These are phyloP conservation scores for Tylopilus sp. DNA, from an alignment of 768 basidiomycete genomes.

Conservation along the genomic window DNA sequence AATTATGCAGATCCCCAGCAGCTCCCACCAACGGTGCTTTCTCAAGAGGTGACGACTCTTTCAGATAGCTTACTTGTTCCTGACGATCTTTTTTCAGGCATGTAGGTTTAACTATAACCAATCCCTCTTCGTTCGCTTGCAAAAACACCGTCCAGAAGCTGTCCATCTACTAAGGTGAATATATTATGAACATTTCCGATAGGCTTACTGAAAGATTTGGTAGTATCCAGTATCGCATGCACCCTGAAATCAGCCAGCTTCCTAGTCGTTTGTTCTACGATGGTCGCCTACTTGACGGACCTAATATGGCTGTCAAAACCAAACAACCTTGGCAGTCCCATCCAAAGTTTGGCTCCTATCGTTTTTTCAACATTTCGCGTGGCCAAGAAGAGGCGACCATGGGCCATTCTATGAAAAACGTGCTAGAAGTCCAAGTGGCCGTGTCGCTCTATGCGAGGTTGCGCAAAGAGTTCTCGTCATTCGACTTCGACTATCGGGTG, in stretches of 20 bases:
- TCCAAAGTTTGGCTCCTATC: constrained; percentile 77
- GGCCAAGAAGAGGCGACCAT: constrained; percentile 56
- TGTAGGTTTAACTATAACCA: constrained; percentile 77
- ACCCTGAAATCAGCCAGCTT: constrained; percentile 88
- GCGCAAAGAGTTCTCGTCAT: constrained; percentile 54
- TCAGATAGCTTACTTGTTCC: constrained; percentile 23
- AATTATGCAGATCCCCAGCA: constrained; percentile 71
- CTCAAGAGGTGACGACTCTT: constrained; percentile 44
- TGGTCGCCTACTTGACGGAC: constrained; percentile 78
- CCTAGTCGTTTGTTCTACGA: constrained; percentile 90
- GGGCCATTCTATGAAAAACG: constrained; percentile 75
- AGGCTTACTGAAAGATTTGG: neutral
- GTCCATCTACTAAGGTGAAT: constrained; percentile 86
- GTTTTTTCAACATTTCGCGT: constrained; percentile 77
- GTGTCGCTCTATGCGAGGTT: constrained; percentile 74
- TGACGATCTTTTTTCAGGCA: constrained; percentile 43
- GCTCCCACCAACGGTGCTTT: constrained; percentile 89
- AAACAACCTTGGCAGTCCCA: constrained; percentile 81
- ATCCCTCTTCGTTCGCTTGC: constrained; percentile 88
- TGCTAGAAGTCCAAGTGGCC: constrained; percentile 68
- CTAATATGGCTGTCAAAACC: constrained; percentile 82
- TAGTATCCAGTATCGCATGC: constrained; percentile 99
- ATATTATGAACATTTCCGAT: neutral
- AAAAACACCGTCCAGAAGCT: constrained; percentile 72
- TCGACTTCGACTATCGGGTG: constrained; percentile 53